Percentiles rank a stretch among this genome's conserved stretches.
Evolutionary conservation across 495 filamentous ascomycete genomes (phyloP).

Genomic region (Penicillium paxilli): DNA sequence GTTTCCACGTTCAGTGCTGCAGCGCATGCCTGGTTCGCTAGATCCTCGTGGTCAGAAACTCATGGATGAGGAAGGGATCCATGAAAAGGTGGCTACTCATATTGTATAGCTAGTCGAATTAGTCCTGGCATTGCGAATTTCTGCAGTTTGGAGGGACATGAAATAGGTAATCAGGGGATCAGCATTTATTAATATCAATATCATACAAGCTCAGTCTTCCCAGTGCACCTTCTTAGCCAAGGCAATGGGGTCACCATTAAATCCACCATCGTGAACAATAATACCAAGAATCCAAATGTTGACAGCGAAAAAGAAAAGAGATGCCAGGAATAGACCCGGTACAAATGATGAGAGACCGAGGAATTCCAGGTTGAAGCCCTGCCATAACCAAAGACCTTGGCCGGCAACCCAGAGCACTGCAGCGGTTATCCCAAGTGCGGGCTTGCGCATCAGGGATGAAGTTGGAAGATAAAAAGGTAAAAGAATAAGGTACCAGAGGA

Average conservation of each 20-base stretch:
- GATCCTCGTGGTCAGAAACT: conserved; percentile 45
- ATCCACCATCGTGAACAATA: conserved; percentile 68
- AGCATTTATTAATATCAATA: too few relatives aligned
- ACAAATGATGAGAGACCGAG: conserved; percentile 81
- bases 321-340: conserved; percentile 75
- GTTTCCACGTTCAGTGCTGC: conserved; percentile 47
- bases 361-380: conserved; percentile 87
- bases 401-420: conserved; percentile 69
- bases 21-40: conserved; percentile 53
- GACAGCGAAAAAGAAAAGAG: conserved; percentile 75
- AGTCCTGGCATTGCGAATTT: too few relatives aligned
- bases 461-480: conserved; percentile 85
- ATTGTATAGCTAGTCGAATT: too few relatives aligned
- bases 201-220: not conserved
- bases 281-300: conserved; percentile 87
- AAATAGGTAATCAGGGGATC: too few relatives aligned
- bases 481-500: conserved; percentile 95
- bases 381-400: conserved; percentile 82
- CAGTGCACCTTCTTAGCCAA: not conserved
- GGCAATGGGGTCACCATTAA: not conserved
- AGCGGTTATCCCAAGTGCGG: conserved; percentile 60
- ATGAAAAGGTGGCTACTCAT: conserved; percentile 39
- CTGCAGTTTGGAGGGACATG: too few relatives aligned
- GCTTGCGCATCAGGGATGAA: conserved; percentile 66
- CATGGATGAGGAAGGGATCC: conserved; percentile 49